phyloP scores from a whole-genome alignment of 495 filamentous ascomycete genomes.

The Penicillium longicatenatum region DNA sequence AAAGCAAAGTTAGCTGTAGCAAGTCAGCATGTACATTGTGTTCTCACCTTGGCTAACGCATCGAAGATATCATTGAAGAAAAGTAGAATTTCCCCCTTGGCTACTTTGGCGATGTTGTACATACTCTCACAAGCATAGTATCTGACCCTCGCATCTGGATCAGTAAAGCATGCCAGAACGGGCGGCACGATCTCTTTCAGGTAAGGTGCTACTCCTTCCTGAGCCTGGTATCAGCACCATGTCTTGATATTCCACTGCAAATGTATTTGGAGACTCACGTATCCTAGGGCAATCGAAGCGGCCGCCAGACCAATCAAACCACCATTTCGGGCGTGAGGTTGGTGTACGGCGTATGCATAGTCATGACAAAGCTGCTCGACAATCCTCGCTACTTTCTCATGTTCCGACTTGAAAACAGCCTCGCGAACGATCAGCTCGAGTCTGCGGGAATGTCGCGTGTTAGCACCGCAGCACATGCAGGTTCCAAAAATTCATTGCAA shows the following conservation, averaged over 20 bases:
- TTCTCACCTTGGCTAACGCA: conserved; percentile 85
- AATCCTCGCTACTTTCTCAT: conserved; percentile 77
- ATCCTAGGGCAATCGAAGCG: conserved; percentile 91
- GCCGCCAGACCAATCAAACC: conserved; percentile 96
- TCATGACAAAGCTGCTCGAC: conserved; percentile 97
- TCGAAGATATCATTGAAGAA: conserved; percentile 99
- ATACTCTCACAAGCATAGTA: conserved; percentile 99
- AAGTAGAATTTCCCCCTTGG: conserved; percentile 92
- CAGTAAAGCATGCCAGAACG: conserved; percentile 96
- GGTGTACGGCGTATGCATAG: conserved; percentile 96
- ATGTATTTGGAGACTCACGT: conserved; percentile 59
- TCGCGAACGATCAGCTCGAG: conserved; percentile 92
- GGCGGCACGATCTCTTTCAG: conserved; percentile 92
- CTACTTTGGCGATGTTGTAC: conserved; percentile 99
- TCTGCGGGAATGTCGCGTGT: conserved; percentile 44
- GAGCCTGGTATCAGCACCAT: conserved; percentile 23
- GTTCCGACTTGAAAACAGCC: conserved; percentile 71
- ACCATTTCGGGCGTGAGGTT: conserved; percentile 95
- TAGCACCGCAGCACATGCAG: conserved; percentile 11
- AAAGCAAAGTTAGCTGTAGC: conserved; percentile 9
- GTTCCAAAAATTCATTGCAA: conserved; percentile 7
- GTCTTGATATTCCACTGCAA: conserved; percentile 3
- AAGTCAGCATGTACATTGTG: not conserved
- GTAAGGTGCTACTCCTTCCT: conserved; percentile 89
- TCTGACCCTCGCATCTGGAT: conserved; percentile 96